Conservation (phyloP, 768 basidiomycete genomes). For the Leccinum uliginosum region DNA sequence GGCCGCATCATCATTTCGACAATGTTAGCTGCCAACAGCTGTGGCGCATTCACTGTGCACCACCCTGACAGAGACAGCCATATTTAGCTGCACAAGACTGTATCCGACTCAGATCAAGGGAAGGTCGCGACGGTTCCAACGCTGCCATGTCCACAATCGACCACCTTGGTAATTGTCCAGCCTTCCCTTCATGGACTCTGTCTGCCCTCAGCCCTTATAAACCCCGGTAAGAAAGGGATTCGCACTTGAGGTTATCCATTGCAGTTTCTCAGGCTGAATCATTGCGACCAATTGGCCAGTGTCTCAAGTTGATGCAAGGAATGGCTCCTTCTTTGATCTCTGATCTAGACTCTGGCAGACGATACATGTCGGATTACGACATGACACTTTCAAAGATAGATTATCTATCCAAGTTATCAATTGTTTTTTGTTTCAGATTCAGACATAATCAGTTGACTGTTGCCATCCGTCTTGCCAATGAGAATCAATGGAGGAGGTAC, state of each 20-base stretch:
- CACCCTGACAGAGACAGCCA: not conserved
- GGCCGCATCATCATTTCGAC: not conserved
- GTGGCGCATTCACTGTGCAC: not conserved
- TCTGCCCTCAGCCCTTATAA: constrained; percentile 17
- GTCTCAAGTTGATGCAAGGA: constrained; percentile 6
- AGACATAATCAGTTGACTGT: not conserved
- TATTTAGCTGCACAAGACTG: constrained; percentile 10
- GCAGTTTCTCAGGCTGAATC: constrained; percentile 5
- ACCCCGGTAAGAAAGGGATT: constrained; percentile 12
- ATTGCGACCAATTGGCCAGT: constrained; percentile 4
- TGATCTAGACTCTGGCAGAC: not conserved
- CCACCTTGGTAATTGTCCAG: constrained; percentile 10
- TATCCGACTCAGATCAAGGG: constrained; percentile 2
- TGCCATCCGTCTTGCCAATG: not conserved
- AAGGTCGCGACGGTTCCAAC: not conserved
- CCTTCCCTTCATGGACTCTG: constrained; percentile 20
- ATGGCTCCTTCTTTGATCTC: constrained; percentile 8
- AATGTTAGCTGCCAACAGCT: not conserved
- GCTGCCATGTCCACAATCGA: not conserved
- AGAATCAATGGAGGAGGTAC: not conserved
- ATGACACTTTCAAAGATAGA: not conserved
- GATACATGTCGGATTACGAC: constrained; percentile 6
- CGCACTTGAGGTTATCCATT: constrained; percentile 14
- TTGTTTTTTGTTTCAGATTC: constrained; percentile 5
- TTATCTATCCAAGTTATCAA: not conserved